A percentile compares a stretch with the other conserved stretches of the same genome.
Evolutionary conservation across 1,284 basidiomycete species (phyloP).

Genomic region (Polyporus tsugae): DNA sequence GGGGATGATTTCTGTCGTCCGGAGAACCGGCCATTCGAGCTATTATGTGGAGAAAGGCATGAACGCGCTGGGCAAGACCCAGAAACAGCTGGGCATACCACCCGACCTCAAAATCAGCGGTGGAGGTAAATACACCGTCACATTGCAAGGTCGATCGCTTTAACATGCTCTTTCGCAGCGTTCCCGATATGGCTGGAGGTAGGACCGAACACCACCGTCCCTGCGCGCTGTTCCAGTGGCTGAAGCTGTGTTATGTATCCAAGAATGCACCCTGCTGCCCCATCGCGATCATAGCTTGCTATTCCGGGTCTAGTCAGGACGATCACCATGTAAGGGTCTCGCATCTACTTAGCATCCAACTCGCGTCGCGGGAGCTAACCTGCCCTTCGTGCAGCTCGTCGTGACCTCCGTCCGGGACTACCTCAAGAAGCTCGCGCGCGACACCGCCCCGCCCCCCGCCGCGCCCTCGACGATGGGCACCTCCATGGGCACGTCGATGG

Average conservation of each 20-base stretch:
- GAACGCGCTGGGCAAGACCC: constrained; percentile 80
- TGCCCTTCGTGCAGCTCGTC: constrained; percentile 57
- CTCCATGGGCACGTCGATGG: constrained; percentile 34
- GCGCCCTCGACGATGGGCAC: constrained; percentile 35
- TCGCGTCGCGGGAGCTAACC: background rate
- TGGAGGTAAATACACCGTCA: constrained; percentile 63
- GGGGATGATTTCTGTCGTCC: constrained; percentile 80
- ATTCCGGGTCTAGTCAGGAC: constrained; percentile 82
- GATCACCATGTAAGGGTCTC: constrained; percentile 71
- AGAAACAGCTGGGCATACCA: constrained; percentile 72
- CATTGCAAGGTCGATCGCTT: background rate
- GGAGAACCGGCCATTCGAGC: constrained; percentile 82
- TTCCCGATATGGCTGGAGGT: constrained; percentile 88
- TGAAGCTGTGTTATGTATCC: constrained; percentile 21
- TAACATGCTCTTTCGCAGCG: constrained; percentile 49
- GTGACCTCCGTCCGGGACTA: constrained; percentile 74
- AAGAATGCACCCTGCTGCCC: constrained; percentile 85
- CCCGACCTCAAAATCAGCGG: constrained; percentile 71
- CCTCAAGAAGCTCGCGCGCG: constrained; percentile 62
- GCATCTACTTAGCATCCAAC: background rate
- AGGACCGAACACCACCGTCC: constrained; percentile 23
- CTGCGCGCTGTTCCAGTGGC: constrained; percentile 7
- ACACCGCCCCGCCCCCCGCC: constrained; percentile 36
- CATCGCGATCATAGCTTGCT: constrained; percentile 80
- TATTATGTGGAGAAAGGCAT: constrained; percentile 86